Percentiles rank a stretch among this genome's conserved stretches.
These are phyloP conservation scores for Tulasnella sp. DNA, from an alignment of 768 basidiomycete genomes.

Conservation along the genomic window DNA sequence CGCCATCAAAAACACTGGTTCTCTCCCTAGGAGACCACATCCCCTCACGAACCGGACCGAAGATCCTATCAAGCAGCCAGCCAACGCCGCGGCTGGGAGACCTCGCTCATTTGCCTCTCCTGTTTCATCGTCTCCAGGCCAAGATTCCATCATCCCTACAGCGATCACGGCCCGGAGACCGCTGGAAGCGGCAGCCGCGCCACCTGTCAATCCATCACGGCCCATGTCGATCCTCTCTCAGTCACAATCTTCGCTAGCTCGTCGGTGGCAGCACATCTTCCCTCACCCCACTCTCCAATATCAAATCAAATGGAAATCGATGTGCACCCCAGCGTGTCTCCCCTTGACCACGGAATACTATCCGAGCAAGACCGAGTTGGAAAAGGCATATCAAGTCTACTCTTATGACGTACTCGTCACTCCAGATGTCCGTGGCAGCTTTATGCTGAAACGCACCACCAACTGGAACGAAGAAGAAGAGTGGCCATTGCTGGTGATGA, in stretches of 20 bases:
- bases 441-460: conserved; percentile 65
- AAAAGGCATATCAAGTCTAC: conserved; percentile 76
- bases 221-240: conserved; percentile 61
- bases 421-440: conserved; percentile 81
- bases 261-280: conserved; percentile 88
- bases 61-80: conserved; percentile 9
- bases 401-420: conserved; percentile 89
- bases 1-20: conserved; percentile 27
- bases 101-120: conserved; percentile 28
- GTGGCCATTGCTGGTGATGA: conserved; percentile 74
- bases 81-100: background rate
- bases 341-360: conserved; percentile 91
- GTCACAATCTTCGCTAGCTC: conserved; percentile 71
- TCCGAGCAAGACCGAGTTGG: conserved; percentile 73
- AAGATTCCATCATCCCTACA: conserved; percentile 1
- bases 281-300: conserved; percentile 74
- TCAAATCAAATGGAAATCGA: conserved; percentile 89
- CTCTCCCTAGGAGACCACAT: conserved; percentile 9
- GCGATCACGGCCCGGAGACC: background rate
- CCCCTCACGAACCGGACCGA: background rate
- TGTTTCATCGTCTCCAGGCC: conserved; percentile 23
- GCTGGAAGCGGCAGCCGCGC: conserved; percentile 33
- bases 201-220: conserved; percentile 68
- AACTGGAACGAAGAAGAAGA: conserved; percentile 36
- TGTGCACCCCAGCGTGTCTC: conserved; percentile 82